phyloP scores from a whole-genome alignment of 192 early-diverging fungal genomes.

The Rhizophagus clarus region DNA sequence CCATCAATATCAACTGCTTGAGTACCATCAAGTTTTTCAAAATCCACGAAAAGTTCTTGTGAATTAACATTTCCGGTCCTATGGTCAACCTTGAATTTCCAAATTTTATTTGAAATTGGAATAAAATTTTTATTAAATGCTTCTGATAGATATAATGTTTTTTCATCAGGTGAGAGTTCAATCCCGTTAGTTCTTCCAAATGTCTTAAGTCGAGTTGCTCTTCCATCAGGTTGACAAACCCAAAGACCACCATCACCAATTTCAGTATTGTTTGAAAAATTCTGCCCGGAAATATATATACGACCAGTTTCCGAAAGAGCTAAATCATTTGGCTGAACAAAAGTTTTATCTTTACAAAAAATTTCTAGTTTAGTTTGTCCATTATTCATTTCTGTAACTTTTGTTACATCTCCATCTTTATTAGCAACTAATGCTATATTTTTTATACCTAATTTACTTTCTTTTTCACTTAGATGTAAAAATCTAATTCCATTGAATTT shows the following conservation, averaged over 20 bases:
- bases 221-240: slow-evolving; percentile 33
- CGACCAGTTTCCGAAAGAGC: slow-evolving; percentile 1
- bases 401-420: slow-evolving; percentile 42
- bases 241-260: slow-evolving; percentile 29
- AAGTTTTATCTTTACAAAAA: slow-evolving; percentile 29
- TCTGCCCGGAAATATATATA: slow-evolving; percentile 28
- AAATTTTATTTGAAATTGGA: slow-evolving; percentile 50
- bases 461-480: slow-evolving; percentile 14
- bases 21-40: slow-evolving; percentile 47
- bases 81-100: slow-evolving; percentile 48
- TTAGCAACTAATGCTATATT: slow-evolving; percentile 39
- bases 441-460: slow-evolving; percentile 37
- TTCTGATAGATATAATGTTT: slow-evolving; percentile 58
- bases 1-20: slow-evolving; percentile 54
- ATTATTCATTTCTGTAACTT: slow-evolving; percentile 33
- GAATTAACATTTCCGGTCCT: slow-evolving; percentile 36
- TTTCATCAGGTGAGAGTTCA: slow-evolving; percentile 57
- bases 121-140: slow-evolving; percentile 41
- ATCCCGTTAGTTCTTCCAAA: slow-evolving; percentile 61
- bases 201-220: slow-evolving; percentile 37
- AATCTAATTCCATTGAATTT: slow-evolving; percentile 57
- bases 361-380: neutral
- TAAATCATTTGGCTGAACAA: slow-evolving; percentile 29
- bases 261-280: slow-evolving; percentile 17
- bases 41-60: slow-evolving; percentile 47